Base-by-base conservation (phyloP, 202 grass and related monocot species). In the Saccharum hybrid region DNA sequence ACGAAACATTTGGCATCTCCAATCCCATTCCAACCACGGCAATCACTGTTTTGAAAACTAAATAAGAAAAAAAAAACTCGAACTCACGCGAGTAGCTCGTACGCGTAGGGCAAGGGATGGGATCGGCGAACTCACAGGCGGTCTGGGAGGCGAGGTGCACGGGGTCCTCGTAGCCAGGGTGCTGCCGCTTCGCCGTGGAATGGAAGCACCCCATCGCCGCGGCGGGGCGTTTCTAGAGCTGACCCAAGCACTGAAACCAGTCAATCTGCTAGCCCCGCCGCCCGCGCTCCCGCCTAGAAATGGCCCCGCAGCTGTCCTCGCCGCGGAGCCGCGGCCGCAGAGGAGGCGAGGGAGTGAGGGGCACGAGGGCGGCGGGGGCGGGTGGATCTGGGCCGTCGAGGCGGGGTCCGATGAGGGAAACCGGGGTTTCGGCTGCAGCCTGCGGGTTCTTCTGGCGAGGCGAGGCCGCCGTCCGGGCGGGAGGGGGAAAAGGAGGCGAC, bases 161-260 rank as follows among this genome's bases (percentile, higher is more conserved):
- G 26, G 96, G 96, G 71, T 98, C 93, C 96, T 98, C 93, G 75
- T 98, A 98, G 62, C 96, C 96, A 8, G 91, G 96, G 85, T 90
- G 90, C 45, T 93, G 93, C 78, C 79, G 85, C 89, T 68, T 91
- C 67, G 60, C 66, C 78, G 79, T 98, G 41, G 93, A 96, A 5
- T 84, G 77, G 79, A 98, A 84, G 72, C 96, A 98, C 61, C 96
- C 96, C 96, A 98, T 98, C 74, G 77, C 87, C 28, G 67, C 66
- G 36, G 61, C 61, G 61, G 61, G 61, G 61, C 11, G 61, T 6
- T 28, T 31, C 61, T 0, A 15, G 26, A 63, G 0, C 60, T 0
- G 4, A 14, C 8, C 18, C 12, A 62, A 18, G 42, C 75, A 84
- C 23, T 63, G 30, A 16, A 71, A 23, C 21, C 38, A 71, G 23